A percentile compares a stretch with the other conserved stretches of the same genome.
Evolutionary conservation across 345 rosid genomes (phyloP).

Genomic region (Orychophragmus violaceus): DNA sequence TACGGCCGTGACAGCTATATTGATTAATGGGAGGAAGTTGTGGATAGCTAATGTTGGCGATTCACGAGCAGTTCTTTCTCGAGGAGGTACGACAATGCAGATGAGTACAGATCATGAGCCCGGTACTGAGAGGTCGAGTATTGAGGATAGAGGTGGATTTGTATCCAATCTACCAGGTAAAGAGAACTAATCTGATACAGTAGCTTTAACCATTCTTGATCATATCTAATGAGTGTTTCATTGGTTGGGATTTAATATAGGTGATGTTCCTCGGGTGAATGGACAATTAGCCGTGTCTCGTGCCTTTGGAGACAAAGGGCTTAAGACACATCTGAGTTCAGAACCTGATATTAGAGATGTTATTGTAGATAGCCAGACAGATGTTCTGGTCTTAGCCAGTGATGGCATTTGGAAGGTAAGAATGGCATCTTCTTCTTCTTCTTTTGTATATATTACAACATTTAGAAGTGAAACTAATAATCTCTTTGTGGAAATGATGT

Average conservation of each 20-base stretch:
- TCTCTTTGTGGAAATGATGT: constrained; percentile 2
- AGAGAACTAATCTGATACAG: background rate
- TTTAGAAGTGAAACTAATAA: background rate
- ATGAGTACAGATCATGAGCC: constrained; percentile 77
- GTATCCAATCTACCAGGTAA: constrained; percentile 86
- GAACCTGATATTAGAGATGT: constrained; percentile 59
- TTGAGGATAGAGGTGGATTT: constrained; percentile 76
- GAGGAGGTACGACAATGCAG: constrained; percentile 41
- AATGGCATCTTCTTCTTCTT: background rate
- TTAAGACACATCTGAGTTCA: constrained; percentile 72
- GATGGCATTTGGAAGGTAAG: constrained; percentile 90
- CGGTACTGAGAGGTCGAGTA: constrained; percentile 58
- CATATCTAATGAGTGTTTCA: background rate
- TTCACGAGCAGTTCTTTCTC: constrained; percentile 63
- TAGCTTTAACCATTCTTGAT: background rate
- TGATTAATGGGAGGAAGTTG: constrained; percentile 51
- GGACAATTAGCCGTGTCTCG: constrained; percentile 88
- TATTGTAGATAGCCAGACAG: constrained; percentile 37
- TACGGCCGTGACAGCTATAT: constrained; percentile 77
- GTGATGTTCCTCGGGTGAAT: constrained; percentile 81
- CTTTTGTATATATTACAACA: background rate
- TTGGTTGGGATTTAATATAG: constrained; percentile 26
- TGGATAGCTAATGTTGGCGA: constrained; percentile 77
- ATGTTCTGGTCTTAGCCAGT: constrained; percentile 58
- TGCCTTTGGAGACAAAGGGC: constrained; percentile 79